A percentile compares a stretch with the other conserved stretches of the same genome.
phyloP scores from a whole-genome alignment of 257 asterid genomes.

The Mitragyna speciosa region DNA sequence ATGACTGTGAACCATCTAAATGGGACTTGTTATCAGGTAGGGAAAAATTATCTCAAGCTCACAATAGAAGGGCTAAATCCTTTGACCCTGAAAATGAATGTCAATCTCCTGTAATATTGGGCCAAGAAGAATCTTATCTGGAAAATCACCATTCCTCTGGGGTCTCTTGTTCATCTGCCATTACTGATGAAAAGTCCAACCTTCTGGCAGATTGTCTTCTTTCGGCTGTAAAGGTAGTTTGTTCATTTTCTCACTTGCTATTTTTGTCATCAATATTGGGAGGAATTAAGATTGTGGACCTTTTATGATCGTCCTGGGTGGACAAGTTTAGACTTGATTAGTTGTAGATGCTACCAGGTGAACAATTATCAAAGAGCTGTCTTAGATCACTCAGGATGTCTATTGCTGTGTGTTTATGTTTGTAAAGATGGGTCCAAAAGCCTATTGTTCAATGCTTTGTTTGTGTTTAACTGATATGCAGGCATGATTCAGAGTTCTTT shows the following conservation, averaged over 20 bases:
- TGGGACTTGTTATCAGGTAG: slow-evolving; percentile 76
- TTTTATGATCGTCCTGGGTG: not conserved
- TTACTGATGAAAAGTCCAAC: slow-evolving; percentile 41
- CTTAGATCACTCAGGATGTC: not conserved
- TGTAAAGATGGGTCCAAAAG: not conserved
- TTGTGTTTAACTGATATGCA: not conserved
- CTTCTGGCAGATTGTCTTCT: slow-evolving; percentile 79
- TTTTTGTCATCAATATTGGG: not conserved
- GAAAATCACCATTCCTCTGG: slow-evolving; percentile 37
- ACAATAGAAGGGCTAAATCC: slow-evolving; percentile 30
- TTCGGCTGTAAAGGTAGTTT: slow-evolving; percentile 64
- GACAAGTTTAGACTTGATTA: not conserved
- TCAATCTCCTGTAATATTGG: slow-evolving; percentile 26
- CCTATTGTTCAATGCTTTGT: too few relatives aligned
- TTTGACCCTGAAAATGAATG: slow-evolving; percentile 27
- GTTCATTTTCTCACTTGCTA: not conserved
- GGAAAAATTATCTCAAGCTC: slow-evolving; percentile 28
- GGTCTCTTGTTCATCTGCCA: slow-evolving; percentile 50
- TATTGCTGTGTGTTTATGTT: not conserved
- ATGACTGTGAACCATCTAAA: slow-evolving; percentile 61
- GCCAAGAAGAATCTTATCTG: slow-evolving; percentile 45
- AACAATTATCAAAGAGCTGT: not conserved
- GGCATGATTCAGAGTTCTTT: not conserved
- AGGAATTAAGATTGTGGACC: not conserved
- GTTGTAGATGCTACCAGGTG: not conserved